These are phyloP conservation scores for Schizopora paradoxa DNA, from an alignment of 1,284 basidiomycete species.

Conservation along the genomic window DNA sequence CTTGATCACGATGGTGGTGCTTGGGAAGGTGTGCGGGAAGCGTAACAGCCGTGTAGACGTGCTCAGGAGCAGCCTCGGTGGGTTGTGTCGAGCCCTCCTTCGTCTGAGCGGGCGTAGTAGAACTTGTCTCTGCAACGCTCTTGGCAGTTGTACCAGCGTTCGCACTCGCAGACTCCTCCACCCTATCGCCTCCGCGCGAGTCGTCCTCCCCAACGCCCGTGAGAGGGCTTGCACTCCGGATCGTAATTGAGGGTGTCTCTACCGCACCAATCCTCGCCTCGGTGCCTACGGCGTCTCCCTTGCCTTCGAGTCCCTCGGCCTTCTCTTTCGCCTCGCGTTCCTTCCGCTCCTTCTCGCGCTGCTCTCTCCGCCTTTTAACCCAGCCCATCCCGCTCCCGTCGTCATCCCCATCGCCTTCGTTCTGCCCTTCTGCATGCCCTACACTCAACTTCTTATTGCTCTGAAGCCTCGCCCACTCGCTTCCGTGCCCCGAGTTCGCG, in stretches of 20 bases:
- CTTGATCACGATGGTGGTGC: constrained; percentile 22
- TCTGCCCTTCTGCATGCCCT: constrained; percentile 23
- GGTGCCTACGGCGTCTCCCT: constrained; percentile 1
- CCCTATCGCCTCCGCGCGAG: no score
- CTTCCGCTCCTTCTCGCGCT: constrained; percentile 41
- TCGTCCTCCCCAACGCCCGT: no score
- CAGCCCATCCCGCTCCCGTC: constrained; percentile 74
- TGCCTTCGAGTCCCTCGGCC: constrained; percentile 18
- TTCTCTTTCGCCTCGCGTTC: constrained; percentile 32
- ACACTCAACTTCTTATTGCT: constrained; percentile 29
- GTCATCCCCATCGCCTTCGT: constrained; percentile 44
- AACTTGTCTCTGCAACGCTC: background rate
- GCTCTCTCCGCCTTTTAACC: constrained; percentile 54
- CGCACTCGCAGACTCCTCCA: constrained; percentile 30
- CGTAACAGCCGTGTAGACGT: constrained; percentile 28
- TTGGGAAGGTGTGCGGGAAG: constrained; percentile 30
- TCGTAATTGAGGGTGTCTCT: constrained; percentile 4
- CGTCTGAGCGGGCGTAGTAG: background rate
- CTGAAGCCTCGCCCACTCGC: constrained; percentile 28
- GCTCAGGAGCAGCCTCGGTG: constrained; percentile 15
- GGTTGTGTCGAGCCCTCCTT: constrained; percentile 5
- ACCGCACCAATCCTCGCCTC: constrained; percentile 5
- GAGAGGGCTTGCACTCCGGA: constrained; percentile 6
- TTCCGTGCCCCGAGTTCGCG: constrained; percentile 32
- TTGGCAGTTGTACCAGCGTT: constrained; percentile 6